phyloP scores from a whole-genome alignment of 2,329 filamentous ascomycete genomes.

The Cordyceps farinosa region DNA sequence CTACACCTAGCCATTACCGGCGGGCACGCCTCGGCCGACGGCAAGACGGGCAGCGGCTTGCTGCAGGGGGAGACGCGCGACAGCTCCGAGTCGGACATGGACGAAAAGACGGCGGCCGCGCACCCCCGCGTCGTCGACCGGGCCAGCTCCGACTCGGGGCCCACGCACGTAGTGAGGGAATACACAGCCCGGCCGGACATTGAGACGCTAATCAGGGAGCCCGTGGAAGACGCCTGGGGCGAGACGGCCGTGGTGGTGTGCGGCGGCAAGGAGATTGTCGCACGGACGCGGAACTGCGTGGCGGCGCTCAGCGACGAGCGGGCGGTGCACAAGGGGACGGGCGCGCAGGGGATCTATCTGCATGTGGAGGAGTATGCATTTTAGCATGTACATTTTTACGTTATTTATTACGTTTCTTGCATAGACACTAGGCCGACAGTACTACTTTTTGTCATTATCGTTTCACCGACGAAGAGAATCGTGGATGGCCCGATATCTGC shows the following conservation, averaged over 20 bases:
- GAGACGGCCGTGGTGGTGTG: constrained; percentile 61
- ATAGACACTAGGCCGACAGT: background rate
- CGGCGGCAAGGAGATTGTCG: constrained; percentile 53
- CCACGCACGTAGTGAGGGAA: constrained; percentile 34
- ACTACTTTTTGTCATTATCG: background rate
- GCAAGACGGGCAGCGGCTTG: background rate
- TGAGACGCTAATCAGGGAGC: constrained; percentile 46
- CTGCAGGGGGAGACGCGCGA: background rate
- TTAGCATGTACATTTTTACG: constrained; percentile 24
- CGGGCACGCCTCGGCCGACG: background rate
- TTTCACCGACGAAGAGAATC: too few relatives aligned
- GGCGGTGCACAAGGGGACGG: constrained; percentile 61
- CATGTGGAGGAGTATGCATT: constrained; percentile 60
- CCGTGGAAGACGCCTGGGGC: constrained; percentile 56
- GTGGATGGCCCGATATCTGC: too few relatives aligned
- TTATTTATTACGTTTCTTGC: background rate
- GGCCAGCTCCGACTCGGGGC: background rate
- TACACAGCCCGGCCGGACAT: constrained; percentile 49
- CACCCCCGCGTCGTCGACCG: too few relatives aligned
- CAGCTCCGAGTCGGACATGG: constrained; percentile 24
- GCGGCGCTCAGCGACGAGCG: constrained; percentile 56
- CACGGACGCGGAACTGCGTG: constrained; percentile 52
- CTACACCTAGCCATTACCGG: constrained; percentile 55
- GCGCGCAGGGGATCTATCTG: constrained; percentile 59
- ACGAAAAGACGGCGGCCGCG: constrained; percentile 5